These are phyloP conservation scores for Hypoxylon sp. DNA, from an alignment of 2,329 filamentous ascomycete species.

Conservation along the genomic window DNA sequence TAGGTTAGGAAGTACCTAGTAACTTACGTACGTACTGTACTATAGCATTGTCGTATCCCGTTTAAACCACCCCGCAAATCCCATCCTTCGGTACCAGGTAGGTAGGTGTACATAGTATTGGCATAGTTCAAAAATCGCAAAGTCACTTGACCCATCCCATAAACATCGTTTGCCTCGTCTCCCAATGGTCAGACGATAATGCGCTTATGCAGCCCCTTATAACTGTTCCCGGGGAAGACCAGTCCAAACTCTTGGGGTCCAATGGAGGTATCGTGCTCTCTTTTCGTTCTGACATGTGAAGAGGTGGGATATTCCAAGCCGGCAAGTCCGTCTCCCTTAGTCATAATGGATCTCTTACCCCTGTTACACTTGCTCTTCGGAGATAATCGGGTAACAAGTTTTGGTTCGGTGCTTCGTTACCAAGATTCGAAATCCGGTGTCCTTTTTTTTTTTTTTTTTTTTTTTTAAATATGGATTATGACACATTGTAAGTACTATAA, in stretches of 20 bases:
- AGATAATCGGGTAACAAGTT: constrained; percentile 18
- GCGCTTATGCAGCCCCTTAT: constrained; percentile 21
- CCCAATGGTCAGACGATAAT: constrained; percentile 27
- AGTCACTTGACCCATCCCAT: constrained; percentile 24
- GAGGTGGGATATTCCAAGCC: constrained; percentile 16
- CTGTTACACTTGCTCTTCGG: constrained; percentile 20
- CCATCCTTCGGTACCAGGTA: background rate
- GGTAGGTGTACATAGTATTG: background rate
- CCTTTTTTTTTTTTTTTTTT: too few relatives aligned
- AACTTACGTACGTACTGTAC: background rate
- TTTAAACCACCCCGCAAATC: background rate
- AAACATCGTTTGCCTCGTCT: constrained; percentile 32
- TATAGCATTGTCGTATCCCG: background rate
- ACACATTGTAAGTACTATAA: background rate
- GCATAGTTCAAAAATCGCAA: background rate
- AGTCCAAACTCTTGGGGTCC: background rate
- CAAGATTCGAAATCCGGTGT: constrained; percentile 32
- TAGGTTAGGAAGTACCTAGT: too few relatives aligned
- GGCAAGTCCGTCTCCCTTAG: constrained; percentile 27
- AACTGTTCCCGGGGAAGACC: constrained; percentile 2
- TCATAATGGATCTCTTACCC: constrained; percentile 13
- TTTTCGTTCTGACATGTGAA: constrained; percentile 35
- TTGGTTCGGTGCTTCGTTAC: constrained; percentile 17
- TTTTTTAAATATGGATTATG: too few relatives aligned
- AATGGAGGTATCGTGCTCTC: constrained; percentile 1